Percentiles rank a stretch among this genome's conserved stretches.
Conservation (phyloP, 2,329 filamentous ascomycete species). For the Bipolaris sorokiniana region DNA sequence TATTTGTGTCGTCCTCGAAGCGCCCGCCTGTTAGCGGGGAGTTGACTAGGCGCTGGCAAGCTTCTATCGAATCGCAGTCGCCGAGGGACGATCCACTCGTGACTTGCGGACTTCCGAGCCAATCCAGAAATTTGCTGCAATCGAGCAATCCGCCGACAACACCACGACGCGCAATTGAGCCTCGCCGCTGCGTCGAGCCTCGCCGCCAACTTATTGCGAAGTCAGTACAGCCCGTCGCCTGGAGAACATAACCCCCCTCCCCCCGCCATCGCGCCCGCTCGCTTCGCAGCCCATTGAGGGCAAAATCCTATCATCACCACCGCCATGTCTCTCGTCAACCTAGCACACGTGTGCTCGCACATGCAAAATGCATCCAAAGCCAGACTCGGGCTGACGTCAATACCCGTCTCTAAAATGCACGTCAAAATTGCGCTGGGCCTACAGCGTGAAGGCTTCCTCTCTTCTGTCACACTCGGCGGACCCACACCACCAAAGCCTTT, state of each 20-base stretch:
- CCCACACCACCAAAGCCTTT: slow-evolving; percentile 56
- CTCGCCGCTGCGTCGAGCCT: slow-evolving; percentile 16
- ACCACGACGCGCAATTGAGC: slow-evolving; percentile 33
- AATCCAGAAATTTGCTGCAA: slow-evolving; percentile 40
- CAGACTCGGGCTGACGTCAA: slow-evolving; percentile 82
- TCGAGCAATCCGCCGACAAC: slow-evolving; percentile 23
- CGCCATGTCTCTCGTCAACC: slow-evolving; percentile 73
- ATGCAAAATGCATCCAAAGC: slow-evolving; percentile 86
- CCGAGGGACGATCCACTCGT: slow-evolving; percentile 21
- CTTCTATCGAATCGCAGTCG: slow-evolving; percentile 25
- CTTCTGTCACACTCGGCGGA: slow-evolving; percentile 76
- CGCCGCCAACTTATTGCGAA: slow-evolving; percentile 1
- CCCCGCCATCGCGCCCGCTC: slow-evolving; percentile 16
- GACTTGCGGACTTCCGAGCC: slow-evolving; percentile 38
- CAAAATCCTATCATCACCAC: slow-evolving; percentile 22
- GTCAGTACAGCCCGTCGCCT: not conserved
- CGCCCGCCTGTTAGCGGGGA: slow-evolving; percentile 35
- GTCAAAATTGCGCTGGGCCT: slow-evolving; percentile 76
- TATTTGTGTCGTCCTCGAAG: slow-evolving; percentile 46
- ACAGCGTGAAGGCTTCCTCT: slow-evolving; percentile 82
- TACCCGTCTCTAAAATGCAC: slow-evolving; percentile 81
- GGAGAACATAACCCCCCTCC: not conserved
- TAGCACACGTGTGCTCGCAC: slow-evolving; percentile 85
- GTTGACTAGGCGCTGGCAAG: slow-evolving; percentile 24
- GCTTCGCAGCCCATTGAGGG: slow-evolving; percentile 38